Evolutionary conservation across 2,329 filamentous ascomycete species (phyloP), one percentile per base, ranked within the genome.

Genomic region (Monilinia fructicola): DNA sequence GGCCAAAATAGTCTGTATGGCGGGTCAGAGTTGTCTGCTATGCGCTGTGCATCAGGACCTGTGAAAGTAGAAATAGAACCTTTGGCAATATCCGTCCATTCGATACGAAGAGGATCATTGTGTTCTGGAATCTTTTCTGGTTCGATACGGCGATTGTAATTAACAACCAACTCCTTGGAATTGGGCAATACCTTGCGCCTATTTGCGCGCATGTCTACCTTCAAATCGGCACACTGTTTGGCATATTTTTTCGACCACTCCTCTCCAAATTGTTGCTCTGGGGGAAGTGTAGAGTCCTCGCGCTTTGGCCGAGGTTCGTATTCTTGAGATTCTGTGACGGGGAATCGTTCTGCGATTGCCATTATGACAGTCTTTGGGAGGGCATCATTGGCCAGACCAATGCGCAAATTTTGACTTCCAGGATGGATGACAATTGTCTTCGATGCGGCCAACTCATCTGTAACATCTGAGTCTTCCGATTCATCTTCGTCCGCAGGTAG

Each of bases 181-280:
- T 98, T 98, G n/a, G 95, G 95, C 60, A 98, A 80, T 21, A 97
- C 93, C 77, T 96, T 91, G 76, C 92, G 89, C 83, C 98, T 98
- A 79, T 97, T 97, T 72, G 88, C 86, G 69, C 94, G 89, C 91
- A 98, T 96, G 62, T 92, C 90, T 2, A 89, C 81, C 79, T 96
- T 97, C 69, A 99, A 86, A 54, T 97, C 93, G 64, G 88, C 87
- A 68, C 87, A 91, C 89, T 95, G 90, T 75, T 89, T 90, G 66
- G 87, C 87, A 78, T 93, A 98, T 75, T 85, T 88, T 76, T 87
- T 88, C 54, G 83, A 80, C 84, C 83, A 88, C 76, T 97, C 93
- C 74, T 96, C 88, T 60, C 93, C 94, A 77, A 97, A 96, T 78
- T 91, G 87, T 76, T 94, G 90, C 72, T 97, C 93, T 12, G 85